A percentile compares a stretch with the other conserved stretches of the same genome.
Evolutionary conservation across 129 eudicot species (phyloP).

Genomic region (Rutidosis leptorrhynchoides): DNA sequence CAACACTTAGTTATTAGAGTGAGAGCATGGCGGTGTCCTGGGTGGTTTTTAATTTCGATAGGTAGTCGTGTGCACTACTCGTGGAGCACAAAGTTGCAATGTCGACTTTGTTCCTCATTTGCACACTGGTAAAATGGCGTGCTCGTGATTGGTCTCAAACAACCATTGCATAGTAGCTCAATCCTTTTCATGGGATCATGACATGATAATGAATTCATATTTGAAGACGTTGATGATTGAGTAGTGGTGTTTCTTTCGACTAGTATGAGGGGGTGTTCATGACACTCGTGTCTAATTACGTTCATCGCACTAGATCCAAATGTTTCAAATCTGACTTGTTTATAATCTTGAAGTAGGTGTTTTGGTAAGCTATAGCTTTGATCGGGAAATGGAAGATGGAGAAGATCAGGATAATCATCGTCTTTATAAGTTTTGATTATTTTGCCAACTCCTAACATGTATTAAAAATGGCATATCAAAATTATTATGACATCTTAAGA

Average conservation of each 20-base stretch:
- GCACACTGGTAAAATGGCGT: constrained; percentile 18
- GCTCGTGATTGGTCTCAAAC: constrained; percentile 23
- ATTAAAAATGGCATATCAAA: not conserved
- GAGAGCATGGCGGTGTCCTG: not conserved
- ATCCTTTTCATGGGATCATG: constrained; percentile 21
- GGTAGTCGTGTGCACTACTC: constrained; percentile 5
- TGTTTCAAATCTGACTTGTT: not conserved
- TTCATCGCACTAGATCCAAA: not conserved
- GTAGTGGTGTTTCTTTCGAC: not conserved
- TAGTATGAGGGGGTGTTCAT: not conserved
- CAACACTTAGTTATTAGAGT: not conserved
- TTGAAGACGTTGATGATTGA: not conserved
- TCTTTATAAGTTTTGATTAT: not conserved
- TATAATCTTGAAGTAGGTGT: not conserved
- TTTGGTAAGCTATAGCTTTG: not conserved
- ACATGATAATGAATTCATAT: not conserved
- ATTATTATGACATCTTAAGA: not conserved
- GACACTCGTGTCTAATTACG: not conserved
- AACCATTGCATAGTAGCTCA: constrained; percentile 13
- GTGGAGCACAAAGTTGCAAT: not conserved
- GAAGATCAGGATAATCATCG: constrained; percentile 10
- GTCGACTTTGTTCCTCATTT: not conserved
- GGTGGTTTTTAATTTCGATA: not conserved
- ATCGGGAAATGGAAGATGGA: constrained; percentile 18
- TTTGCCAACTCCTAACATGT: not conserved